These are phyloP conservation scores for Aspergillus fumigatiaffinis DNA, from an alignment of 2,329 filamentous ascomycete species.

Conservation along the genomic window DNA sequence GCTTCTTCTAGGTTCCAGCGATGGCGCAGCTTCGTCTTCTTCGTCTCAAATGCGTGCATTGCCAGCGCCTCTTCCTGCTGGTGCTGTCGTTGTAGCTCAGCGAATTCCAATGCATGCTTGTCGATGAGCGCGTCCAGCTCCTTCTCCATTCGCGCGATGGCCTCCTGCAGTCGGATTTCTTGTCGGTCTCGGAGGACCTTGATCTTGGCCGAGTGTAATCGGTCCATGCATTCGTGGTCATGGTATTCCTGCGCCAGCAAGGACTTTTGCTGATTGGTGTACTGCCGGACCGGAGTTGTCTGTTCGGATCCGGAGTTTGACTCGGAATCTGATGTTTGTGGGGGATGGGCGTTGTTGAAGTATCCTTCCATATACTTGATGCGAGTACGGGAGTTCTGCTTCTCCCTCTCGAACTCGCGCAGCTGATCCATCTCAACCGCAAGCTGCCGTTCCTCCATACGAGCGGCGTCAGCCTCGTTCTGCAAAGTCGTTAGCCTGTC, in stretches of 20 bases:
- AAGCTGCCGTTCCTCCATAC: conserved; percentile 43
- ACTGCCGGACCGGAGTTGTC: conserved; percentile 27
- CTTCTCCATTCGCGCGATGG: conserved; percentile 36
- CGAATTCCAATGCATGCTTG: conserved; percentile 29
- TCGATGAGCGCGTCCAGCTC: conserved; percentile 35
- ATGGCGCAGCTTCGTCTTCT: conserved; percentile 30
- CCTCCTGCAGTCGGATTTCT: conserved; percentile 38
- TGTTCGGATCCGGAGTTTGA: conserved; percentile 19
- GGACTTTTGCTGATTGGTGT: conserved; percentile 40
- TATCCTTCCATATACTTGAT: conserved; percentile 48
- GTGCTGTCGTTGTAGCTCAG: conserved; percentile 33
- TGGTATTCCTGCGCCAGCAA: conserved; percentile 44
- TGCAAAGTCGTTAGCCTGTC: conserved; percentile 14
- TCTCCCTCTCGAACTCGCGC: conserved; percentile 42
- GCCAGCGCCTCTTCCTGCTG: conserved; percentile 30
- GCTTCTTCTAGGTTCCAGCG: conserved; percentile 43
- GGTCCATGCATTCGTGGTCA: conserved; percentile 41
- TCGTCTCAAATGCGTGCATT: conserved; percentile 30
- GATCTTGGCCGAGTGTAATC: conserved; percentile 42
- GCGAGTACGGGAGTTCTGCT: conserved; percentile 40
- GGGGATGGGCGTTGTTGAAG: conserved; percentile 39
- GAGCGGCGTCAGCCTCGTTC: conserved; percentile 33
- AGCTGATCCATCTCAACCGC: conserved; percentile 43
- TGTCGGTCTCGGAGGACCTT: conserved; percentile 47
- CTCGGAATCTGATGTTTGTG: conserved; percentile 16